Percentiles rank a stretch among this genome's conserved stretches.
phyloP scores from a whole-genome alignment of 176 grass and related monocot genomes.

The Ensete glaucum region DNA sequence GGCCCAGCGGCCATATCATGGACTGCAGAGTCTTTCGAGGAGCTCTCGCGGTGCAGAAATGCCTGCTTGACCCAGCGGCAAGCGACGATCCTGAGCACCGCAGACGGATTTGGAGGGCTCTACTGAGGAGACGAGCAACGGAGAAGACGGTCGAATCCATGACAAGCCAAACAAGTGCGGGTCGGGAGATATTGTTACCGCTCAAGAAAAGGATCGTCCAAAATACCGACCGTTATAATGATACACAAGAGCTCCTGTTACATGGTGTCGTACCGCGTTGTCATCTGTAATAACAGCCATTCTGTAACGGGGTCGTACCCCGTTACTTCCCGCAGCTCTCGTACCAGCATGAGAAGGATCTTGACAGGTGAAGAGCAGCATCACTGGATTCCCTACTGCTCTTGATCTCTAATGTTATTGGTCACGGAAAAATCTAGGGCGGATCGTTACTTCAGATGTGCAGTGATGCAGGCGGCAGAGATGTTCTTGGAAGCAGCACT shows the following conservation, averaged over 20 bases:
- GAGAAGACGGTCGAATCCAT: conserved; percentile 38
- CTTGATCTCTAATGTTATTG: too few species aligned
- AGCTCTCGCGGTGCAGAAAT: conserved; percentile 12
- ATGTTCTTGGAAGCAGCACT: conserved; percentile 64
- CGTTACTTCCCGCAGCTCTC: conserved; percentile 66
- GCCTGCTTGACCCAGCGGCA: background rate
- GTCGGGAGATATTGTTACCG: background rate
- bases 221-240: too few species aligned
- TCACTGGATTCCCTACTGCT: too few species aligned
- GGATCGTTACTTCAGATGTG: conserved; percentile 60
- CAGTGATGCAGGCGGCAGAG: conserved; percentile 49
- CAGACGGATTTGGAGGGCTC: conserved; percentile 8
- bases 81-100: background rate
- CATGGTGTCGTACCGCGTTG: too few species aligned
- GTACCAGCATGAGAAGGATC: conserved; percentile 58
- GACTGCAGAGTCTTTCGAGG: conserved; percentile 34
- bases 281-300: too few species aligned
- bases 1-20: conserved; percentile 54
- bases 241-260: too few species aligned
- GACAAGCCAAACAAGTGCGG: background rate
- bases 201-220: too few species aligned
- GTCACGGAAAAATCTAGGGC: conserved; percentile 28
- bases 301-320: too few species aligned
- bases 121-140: conserved; percentile 28
- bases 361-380: conserved; percentile 34